Percentiles rank a stretch among this genome's conserved stretches.
These are phyloP conservation scores for Aegle marmelos DNA, from an alignment of 345 rosid genomes.

Conservation along the genomic window DNA sequence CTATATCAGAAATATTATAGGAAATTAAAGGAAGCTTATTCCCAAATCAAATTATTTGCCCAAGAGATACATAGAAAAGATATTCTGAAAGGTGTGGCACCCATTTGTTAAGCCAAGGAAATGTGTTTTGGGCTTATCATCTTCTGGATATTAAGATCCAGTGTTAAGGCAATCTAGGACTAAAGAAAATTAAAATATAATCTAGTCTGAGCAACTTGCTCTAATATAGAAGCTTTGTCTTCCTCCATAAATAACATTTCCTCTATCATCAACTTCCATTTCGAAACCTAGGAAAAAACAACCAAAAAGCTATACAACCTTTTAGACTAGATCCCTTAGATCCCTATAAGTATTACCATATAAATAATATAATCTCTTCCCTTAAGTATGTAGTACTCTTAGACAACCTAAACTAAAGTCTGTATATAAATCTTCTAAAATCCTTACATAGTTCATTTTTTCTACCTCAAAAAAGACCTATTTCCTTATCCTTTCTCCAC, in stretches of 20 bases:
- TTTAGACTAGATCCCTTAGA: background rate
- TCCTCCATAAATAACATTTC: rapidly evolving
- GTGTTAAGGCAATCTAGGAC: too few species aligned
- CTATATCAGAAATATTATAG: too few species aligned
- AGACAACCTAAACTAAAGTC: background rate
- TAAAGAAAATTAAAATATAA: too few species aligned
- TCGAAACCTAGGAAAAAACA: background rate
- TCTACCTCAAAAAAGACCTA: background rate
- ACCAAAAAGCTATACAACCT: background rate
- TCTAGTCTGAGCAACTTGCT: background rate
- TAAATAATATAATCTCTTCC: background rate
- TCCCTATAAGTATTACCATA: background rate
- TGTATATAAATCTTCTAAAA: background rate
- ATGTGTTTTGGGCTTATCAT: too few species aligned
- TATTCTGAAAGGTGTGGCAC: too few species aligned
- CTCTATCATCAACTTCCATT: background rate
- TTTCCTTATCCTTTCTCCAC: too few species aligned
- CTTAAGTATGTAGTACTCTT: background rate
- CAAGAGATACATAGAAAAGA: too few species aligned
- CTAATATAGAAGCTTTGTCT: background rate
- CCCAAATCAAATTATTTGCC: too few species aligned
- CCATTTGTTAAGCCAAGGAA: too few species aligned
- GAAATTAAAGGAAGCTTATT: too few species aligned
- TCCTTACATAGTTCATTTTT: background rate
- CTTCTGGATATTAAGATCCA: too few species aligned